Percentiles rank a stretch among this genome's conserved stretches.
These are phyloP conservation scores for Hyaloscypha bicolor DNA, from an alignment of 495 filamentous ascomycete species.

Conservation along the genomic window DNA sequence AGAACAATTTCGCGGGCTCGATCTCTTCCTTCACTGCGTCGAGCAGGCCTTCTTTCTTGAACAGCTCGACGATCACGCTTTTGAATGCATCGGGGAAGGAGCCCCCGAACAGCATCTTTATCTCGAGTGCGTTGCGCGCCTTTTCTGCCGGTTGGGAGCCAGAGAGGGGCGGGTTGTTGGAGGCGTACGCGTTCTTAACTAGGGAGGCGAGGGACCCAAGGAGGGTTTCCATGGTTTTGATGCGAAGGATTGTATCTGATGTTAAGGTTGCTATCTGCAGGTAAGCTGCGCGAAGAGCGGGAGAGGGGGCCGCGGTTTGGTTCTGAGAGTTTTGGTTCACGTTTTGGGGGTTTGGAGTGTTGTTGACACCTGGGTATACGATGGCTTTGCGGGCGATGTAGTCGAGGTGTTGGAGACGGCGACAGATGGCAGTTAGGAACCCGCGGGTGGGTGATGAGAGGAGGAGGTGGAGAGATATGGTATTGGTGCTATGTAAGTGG, in stretches of 20 bases:
- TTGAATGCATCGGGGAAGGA: conserved; percentile 49
- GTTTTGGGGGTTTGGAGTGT: conserved; percentile 46
- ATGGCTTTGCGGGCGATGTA: conserved; percentile 35
- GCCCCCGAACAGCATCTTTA: conserved; percentile 49
- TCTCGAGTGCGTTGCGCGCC: conserved; percentile 39
- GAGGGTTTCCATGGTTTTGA: conserved; percentile 52
- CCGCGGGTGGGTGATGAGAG: conserved; percentile 74
- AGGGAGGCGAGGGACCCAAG: conserved; percentile 44
- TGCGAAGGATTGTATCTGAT: conserved; percentile 44
- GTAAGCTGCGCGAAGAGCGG: conserved; percentile 48
- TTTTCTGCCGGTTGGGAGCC: conserved; percentile 21
- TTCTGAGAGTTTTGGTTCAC: conserved; percentile 38
- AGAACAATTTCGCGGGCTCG: conserved; percentile 50
- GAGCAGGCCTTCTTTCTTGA: conserved; percentile 40
- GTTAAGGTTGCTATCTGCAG: conserved; percentile 46
- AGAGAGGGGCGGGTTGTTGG: conserved; percentile 35
- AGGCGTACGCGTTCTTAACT: conserved; percentile 50
- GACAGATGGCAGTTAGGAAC: conserved; percentile 69
- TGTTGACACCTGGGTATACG: conserved; percentile 28
- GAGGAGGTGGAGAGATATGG: conserved; percentile 66
- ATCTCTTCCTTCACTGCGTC: conserved; percentile 41
- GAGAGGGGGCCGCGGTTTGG: conserved; percentile 42
- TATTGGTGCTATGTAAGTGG: conserved; percentile 46
- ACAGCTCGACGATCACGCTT: conserved; percentile 49
- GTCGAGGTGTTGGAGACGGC: conserved; percentile 56